Evolutionary conservation across 345 rosid species (phyloP).

Genomic region (Geranium rotundifolium): DNA sequence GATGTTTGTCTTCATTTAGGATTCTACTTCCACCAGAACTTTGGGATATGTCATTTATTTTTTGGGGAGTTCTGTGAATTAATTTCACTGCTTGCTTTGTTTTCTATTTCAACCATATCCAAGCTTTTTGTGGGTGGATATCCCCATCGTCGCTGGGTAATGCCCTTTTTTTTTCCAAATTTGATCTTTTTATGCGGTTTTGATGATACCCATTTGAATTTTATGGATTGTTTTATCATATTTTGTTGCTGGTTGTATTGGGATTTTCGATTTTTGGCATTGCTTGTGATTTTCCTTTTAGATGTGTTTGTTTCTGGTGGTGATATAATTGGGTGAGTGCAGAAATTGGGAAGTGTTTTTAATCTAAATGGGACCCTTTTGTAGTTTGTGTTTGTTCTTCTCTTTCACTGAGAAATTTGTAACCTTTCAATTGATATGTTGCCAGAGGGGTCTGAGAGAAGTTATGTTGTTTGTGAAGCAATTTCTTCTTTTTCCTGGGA

Average conservation of each 20-base stretch:
- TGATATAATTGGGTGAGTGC: too few species aligned
- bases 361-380: neutral
- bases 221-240: neutral
- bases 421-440: neutral
- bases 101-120: neutral
- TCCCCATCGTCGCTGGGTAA: constrained; percentile 44
- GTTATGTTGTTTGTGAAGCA: neutral
- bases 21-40: neutral
- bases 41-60: too few species aligned
- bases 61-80: neutral
- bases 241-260: neutral
- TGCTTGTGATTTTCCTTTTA: neutral
- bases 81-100: neutral
- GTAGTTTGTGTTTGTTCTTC: neutral
- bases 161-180: neutral
- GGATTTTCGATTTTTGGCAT: too few species aligned
- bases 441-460: neutral
- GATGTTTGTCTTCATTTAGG: too few species aligned
- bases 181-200: neutral
- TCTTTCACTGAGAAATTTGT: neutral
- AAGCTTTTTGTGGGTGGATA: constrained; percentile 11
- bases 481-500: too few species aligned
- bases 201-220: neutral
- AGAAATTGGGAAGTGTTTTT: neutral
- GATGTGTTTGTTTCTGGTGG: neutral